Base-by-base conservation (phyloP, 2,329 filamentous ascomycete species). In the Pseudogymnoascus sp. region DNA sequence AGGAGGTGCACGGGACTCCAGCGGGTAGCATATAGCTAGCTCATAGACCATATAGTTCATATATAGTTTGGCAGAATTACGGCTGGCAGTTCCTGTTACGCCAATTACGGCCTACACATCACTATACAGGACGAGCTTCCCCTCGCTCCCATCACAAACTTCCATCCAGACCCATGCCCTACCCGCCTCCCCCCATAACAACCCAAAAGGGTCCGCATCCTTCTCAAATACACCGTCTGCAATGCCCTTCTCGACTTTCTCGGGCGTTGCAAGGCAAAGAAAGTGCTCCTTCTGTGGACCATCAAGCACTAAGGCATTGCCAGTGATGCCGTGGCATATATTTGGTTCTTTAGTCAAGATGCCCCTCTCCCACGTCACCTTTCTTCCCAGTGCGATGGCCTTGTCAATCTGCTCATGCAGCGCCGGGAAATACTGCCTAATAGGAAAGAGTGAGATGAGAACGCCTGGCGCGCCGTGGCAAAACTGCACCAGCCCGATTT, bases 401-500 rank as follows among this genome's bases (percentile, higher is more conserved):
- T 68, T 71, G 21, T 83, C 79, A 62, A 87, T 85, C 52, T 78
- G 77, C 0, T 77, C 74, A 25, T 78, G 72, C 6, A 87, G 74
- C 1, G 74, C 75, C 0, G 83, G 80, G 63, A 87, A 88, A 69
- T 81, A 77, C 6, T 78, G 75, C 59, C 77, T 75, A 60, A 89
- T 77, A 1, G 81, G 80, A 4, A 79, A 68, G 7, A 89, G 76
- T 5, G 83, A 85, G 33, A 81, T 74, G 7, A 87, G 74, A 21
- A 87, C 80, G 0, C 86, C 87, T 2, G 86, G 82, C 0, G 83
- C 84, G 2, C 87, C 87, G 67, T 88, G 86, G 68, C 85, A 89
- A 72, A 87, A 85, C 69, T 88, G 85, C 5, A 88, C 80, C 5
- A 85, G 74, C 42, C 77, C 66, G 10, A 65, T 73, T 64, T 78